These are phyloP conservation scores for Syzygium oleosum DNA, from an alignment of 345 rosid species.

Conservation along the genomic window DNA sequence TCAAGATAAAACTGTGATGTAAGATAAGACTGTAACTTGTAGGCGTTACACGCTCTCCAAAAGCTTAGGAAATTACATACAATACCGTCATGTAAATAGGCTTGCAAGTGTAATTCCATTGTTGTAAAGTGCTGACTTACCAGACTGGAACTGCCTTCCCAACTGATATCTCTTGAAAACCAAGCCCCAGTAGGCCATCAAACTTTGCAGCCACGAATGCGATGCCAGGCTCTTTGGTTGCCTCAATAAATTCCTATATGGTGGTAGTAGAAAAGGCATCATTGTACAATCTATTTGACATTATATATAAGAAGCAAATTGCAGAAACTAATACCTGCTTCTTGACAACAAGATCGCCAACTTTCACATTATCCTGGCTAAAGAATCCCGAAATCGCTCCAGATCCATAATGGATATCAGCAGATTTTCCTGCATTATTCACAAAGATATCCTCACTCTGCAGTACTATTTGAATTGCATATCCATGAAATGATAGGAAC, in stretches of 20 bases:
- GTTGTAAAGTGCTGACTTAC: constrained; percentile 22
- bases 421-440: constrained; percentile 52
- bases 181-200: constrained; percentile 92
- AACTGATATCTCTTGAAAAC: constrained; percentile 81
- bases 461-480: background rate
- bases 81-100: background rate
- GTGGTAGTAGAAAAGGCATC: background rate
- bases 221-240: constrained; percentile 79
- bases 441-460: background rate
- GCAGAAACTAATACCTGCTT: constrained; percentile 27
- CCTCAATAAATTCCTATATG: constrained; percentile 82
- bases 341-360: constrained; percentile 54
- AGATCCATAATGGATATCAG: constrained; percentile 73
- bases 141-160: constrained; percentile 83
- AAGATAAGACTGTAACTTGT: background rate
- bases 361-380: constrained; percentile 51
- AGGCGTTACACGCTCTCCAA: background rate
- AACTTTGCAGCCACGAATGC: constrained; percentile 84
- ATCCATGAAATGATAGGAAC: background rate
- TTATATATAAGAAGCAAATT: background rate
- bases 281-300: background rate
- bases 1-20: background rate
- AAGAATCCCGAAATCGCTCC: constrained; percentile 62
- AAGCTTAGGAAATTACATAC: background rate
- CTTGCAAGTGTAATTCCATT: background rate